phyloP scores from a whole-genome alignment of 2,329 filamentous ascomycete genomes.

The Phoma sp. region DNA sequence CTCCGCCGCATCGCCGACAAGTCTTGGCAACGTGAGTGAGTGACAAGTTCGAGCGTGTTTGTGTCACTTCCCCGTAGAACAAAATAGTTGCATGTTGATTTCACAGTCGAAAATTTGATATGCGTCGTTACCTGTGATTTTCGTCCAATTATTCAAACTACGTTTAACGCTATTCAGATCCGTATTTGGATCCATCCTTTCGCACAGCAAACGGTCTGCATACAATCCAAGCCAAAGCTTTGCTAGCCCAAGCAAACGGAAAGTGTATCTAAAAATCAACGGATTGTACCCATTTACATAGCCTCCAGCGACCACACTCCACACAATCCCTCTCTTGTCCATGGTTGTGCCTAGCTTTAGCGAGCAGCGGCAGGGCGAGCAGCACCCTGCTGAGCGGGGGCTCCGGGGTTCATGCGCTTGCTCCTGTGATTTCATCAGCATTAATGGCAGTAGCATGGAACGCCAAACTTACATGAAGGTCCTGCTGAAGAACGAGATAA shows the following conservation, averaged over 20 bases:
- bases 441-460: no score
- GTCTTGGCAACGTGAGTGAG: not conserved
- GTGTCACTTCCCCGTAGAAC: no score
- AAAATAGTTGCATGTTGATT: no score
- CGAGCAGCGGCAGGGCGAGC: slow-evolving; percentile 20
- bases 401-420: slow-evolving; percentile 30
- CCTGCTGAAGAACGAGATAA: slow-evolving; percentile 74
- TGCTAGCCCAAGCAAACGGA: not conserved
- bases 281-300: not conserved
- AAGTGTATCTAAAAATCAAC: slow-evolving; percentile 3
- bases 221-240: not conserved
- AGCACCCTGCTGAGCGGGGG: slow-evolving; percentile 14
- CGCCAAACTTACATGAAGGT: slow-evolving; percentile 70
- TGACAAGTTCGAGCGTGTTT: no score
- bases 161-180: not conserved
- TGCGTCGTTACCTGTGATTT: not conserved
- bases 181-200: not conserved
- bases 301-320: not conserved
- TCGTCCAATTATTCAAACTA: slow-evolving; percentile 7
- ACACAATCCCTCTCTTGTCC: slow-evolving; percentile 1
- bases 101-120: no score
- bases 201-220: not conserved
- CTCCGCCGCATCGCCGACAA: slow-evolving; percentile 1
- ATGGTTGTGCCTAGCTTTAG: slow-evolving; percentile 2
- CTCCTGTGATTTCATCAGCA: slow-evolving; percentile 30